Base-by-base conservation (phyloP, 345 rosid species). In the Euphorbia lathyris region DNA sequence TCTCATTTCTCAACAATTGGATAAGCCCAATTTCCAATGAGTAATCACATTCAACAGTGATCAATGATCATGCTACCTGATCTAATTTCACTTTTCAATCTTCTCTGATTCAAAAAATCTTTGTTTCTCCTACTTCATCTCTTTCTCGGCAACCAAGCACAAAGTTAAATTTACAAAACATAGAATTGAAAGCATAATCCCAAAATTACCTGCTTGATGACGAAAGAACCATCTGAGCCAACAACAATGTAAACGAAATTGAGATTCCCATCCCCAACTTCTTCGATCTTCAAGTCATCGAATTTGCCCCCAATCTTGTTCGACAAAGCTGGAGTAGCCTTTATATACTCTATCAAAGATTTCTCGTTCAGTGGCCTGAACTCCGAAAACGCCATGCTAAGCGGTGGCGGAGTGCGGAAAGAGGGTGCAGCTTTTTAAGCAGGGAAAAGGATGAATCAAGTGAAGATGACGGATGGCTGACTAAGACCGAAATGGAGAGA, bases 201-300 rank as follows among this genome's bases (percentile, higher is more conserved):
- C 6, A 32, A 64, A 7, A 23, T 30, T 40, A 88, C 97, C 97
- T 95, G 97, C 84, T 95, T 90, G 87, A 88, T 74, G 75, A 95
- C 92, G 47, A 95, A 72, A 25, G 99, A 95, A 11, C 90, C 97
- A 67, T 85, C 63, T 29, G 90, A 59, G 68, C 82, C 84, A 30
- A 68, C 61, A 29, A 95, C 86, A 74, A 95, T 88, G 88, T 79
- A 90, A 69, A 92, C 98, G 77, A 85, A 95, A 70, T 92, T 95
- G 72, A 95, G 90, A 63, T 95, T 95, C 61, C 99, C 99, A 77
- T 95, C 99, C 63, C 99, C 99, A 29, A 95, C 97, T 84, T 95
- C 99, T 72, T 83, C 85, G 65, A 90, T 85, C 60, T 81, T 69
- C 82, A 92, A 79, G 71, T 82, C 88, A 14, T 87, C 94, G 75